A percentile compares a stretch with the other conserved stretches of the same genome.
Evolutionary conservation across 2,329 filamentous ascomycete genomes (phyloP).

Genomic region (Alternaria sp.): DNA sequence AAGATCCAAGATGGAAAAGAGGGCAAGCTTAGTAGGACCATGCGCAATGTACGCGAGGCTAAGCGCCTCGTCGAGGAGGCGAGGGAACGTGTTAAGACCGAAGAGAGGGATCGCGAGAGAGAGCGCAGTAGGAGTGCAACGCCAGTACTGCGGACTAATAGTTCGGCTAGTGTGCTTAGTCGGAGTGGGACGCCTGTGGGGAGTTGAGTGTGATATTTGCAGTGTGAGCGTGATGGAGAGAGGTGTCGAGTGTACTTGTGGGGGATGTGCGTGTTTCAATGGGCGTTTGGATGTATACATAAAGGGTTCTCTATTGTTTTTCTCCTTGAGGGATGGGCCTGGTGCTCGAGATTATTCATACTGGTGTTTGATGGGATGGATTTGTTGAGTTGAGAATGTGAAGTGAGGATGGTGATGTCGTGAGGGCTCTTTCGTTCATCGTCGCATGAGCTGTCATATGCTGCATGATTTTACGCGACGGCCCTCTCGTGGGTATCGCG

Average conservation of each 20-base stretch:
- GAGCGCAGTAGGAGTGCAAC: slow-evolving; percentile 35
- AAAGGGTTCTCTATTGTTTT: neutral
- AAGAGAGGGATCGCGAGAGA: slow-evolving; percentile 35
- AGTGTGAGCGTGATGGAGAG: neutral
- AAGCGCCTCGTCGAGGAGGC: slow-evolving; percentile 46
- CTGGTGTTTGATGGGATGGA: neutral
- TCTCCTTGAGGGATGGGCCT: neutral
- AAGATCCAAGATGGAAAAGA: slow-evolving; percentile 44
- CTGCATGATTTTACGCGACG: no score
- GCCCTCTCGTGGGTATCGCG: no score
- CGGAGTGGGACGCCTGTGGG: slow-evolving; percentile 31
- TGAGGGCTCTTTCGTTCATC: neutral
- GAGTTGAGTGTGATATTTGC: neutral
- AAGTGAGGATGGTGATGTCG: neutral
- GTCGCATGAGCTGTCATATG: no score
- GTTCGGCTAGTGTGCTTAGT: slow-evolving; percentile 25
- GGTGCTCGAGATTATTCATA: neutral
- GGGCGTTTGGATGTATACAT: slow-evolving; percentile 10
- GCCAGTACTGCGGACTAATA: slow-evolving; percentile 29
- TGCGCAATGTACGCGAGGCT: slow-evolving; percentile 41
- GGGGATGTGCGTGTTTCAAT: neutral
- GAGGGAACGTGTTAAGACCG: slow-evolving; percentile 38
- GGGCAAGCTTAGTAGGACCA: slow-evolving; percentile 37
- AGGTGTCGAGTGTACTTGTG: neutral
- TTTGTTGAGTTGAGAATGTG: neutral